Evolutionary conservation across 192 early-diverging fungal species (phyloP), one percentile per base, ranked within the genome.

Genomic region (Entomortierella lignicola): DNA sequence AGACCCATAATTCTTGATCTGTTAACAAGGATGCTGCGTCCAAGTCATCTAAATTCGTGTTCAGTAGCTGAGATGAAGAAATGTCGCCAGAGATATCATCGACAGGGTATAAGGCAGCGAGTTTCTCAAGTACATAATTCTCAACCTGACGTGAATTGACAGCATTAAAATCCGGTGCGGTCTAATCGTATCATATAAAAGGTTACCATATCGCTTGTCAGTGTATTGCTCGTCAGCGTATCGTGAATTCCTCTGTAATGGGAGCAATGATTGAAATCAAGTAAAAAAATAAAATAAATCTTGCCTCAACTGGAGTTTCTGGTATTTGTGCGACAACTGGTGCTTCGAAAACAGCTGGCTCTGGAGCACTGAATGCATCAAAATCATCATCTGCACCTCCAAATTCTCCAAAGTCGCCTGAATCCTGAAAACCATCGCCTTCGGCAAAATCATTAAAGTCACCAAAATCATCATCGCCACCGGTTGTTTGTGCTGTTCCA

Each of bases 381-480:
- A 54, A n/a, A n/a, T n/a, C 63, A 8, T 53, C 55, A 21, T 20
- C 67, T 12, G 26, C 44, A 18, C 37, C 61, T 39, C 32, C 74
- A 60, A 69, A 69, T 29, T 52, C 66, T n/a, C 61, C 74, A 77
- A 77, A 77, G 23, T 69, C 74, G 1, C 50, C 66, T 18, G 61
- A 66, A 32, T 69, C 59, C 20, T 63, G 61, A 37, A 68, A 75
- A 6, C 54, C 72, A 34, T 69, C 66, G 17, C 51, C 75, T 21
- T 39, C 60, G 13, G 48, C 75, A 60, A 79, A 79, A 20, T 79
- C 75, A 52, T 70, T 70, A 70, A 79, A 79, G 57, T 79, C 75
- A 7, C 75, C 75, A 53, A 70, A 69, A 41, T 70, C 75, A 29
- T 69, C 74, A 39, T 66, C 72, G 0, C 17, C 54, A 10, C 71